Evolutionary conservation across 106 monocot genomes (phyloP).

Genomic region (Agapanthus africanus): DNA sequence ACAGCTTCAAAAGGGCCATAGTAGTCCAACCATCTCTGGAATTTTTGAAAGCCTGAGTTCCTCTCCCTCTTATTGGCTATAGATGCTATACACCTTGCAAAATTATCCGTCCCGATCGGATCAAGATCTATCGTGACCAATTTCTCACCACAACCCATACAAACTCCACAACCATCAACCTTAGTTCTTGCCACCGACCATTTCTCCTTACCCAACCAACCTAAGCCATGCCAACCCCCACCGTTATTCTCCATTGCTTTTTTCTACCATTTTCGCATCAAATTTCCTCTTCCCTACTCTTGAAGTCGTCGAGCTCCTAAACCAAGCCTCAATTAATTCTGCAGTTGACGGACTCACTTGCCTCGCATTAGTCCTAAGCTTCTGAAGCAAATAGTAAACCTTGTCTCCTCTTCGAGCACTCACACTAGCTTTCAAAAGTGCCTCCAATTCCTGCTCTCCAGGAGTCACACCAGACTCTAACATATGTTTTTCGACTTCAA

Average conservation of each 20-base stretch:
- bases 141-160: slow-evolving; percentile 53
- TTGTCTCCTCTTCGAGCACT: slow-evolving; percentile 34
- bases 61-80: slow-evolving; percentile 66
- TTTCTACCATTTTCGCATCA: slow-evolving; percentile 23
- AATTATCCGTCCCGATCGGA: slow-evolving; percentile 61
- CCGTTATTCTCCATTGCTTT: slow-evolving; percentile 51
- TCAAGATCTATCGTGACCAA: slow-evolving; percentile 68
- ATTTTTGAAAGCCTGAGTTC: slow-evolving; percentile 54
- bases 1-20: slow-evolving; percentile 94
- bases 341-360: slow-evolving; percentile 47
- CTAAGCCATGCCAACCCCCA: slow-evolving; percentile 84
- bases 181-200: slow-evolving; percentile 35
- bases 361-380: slow-evolving; percentile 52
- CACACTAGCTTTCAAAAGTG: slow-evolving; percentile 51
- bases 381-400: slow-evolving; percentile 69
- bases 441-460: slow-evolving; percentile 63
- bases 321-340: slow-evolving; percentile 61
- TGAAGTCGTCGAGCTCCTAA: slow-evolving; percentile 44
- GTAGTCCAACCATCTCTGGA: slow-evolving; percentile 88
- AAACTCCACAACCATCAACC: slow-evolving; percentile 45
- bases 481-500: slow-evolving; percentile 70
- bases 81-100: slow-evolving; percentile 46
- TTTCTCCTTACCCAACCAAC: slow-evolving; percentile 78
- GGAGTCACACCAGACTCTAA: slow-evolving; percentile 33
- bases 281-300: slow-evolving; percentile 69